These are phyloP conservation scores for Fusarium sacchari DNA, from an alignment of 2,329 filamentous ascomycete genomes.

Conservation along the genomic window DNA sequence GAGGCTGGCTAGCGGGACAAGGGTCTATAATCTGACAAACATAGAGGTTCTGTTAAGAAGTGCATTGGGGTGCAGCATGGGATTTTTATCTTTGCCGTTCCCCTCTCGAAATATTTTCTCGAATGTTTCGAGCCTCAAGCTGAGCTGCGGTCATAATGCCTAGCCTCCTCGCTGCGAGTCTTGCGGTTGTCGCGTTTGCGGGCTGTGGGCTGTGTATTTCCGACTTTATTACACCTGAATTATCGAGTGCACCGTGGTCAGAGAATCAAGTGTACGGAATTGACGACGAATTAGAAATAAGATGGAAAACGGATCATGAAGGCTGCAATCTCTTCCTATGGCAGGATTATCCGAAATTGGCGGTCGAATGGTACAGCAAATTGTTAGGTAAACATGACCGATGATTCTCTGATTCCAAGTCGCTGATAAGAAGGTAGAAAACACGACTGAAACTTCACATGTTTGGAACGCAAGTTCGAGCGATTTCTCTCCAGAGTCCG, in stretches of 20 bases:
- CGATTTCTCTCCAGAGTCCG: fast-evolving
- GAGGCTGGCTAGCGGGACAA: conserved; percentile 9
- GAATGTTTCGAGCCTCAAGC: fast-evolving
- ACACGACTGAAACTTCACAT: background rate
- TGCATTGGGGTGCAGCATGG: background rate
- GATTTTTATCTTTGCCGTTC: background rate
- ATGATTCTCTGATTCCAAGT: fast-evolving
- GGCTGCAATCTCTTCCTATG: conserved; percentile 9
- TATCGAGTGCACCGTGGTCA: fast-evolving
- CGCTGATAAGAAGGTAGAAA: background rate
- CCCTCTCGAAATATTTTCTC: background rate
- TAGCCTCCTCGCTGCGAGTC: fast-evolving
- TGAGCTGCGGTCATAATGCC: fast-evolving
- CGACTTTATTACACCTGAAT: background rate
- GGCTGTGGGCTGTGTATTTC: background rate
- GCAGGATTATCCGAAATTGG: background rate
- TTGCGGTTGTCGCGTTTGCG: background rate
- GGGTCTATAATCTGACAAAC: background rate
- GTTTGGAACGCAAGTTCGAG: background rate
- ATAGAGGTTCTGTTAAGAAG: background rate
- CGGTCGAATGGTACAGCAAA: background rate
- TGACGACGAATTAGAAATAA: background rate
- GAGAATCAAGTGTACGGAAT: background rate
- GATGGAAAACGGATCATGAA: background rate
- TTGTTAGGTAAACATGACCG: background rate